Base-by-base conservation (phyloP, 257 asterid genomes). In the Asclepias syriaca region DNA sequence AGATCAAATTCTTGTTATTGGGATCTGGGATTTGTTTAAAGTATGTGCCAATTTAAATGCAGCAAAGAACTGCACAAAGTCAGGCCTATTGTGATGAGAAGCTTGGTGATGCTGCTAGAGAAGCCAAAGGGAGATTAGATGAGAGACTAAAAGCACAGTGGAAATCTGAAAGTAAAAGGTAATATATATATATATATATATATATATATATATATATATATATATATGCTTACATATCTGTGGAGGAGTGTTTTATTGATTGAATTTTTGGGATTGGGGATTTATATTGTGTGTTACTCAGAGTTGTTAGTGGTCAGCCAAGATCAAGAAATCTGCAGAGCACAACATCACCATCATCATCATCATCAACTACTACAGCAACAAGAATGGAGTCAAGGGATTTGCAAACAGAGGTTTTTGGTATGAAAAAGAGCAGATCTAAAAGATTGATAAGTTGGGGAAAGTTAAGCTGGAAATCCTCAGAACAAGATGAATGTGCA, bases 101-200 rank as follows among this genome's bases (percentile, higher is more conserved):
- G 74, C 78, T 79, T 10, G 80, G 70, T 24, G 77, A 73, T 54
- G 80, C 73, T 45, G 84, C 75, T 5, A 79, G 80, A 78, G 88
- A 84, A 79, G 88, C 88, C 69, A 82, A 87, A 77, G 82, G 80
- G 69, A 89, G 96, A 77, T 77, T 89, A 74, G 96, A 89, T 74
- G 83, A 77, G 74, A 87, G 83, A 77, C 78, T 89, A 9, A 84
- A 78, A 76, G 74, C 79, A 16, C 74, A 68, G 40, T 55, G 86
- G 83, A 82, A 77, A 68, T 66, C 85, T 51, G 79, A 82, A 37
- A 40, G 49, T 50, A 80, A 71, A 51, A 63, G 88, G 88, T 84
- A 43, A 43, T 1, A 50, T 43, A 6, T 24, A 29, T 27, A 11
- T 9, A 43, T 43, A 6, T 43, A 43, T 43, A 14, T 18, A 15